phyloP scores from a whole-genome alignment of 83 land plant genomes.

The Diphasiastrum complanatum region DNA sequence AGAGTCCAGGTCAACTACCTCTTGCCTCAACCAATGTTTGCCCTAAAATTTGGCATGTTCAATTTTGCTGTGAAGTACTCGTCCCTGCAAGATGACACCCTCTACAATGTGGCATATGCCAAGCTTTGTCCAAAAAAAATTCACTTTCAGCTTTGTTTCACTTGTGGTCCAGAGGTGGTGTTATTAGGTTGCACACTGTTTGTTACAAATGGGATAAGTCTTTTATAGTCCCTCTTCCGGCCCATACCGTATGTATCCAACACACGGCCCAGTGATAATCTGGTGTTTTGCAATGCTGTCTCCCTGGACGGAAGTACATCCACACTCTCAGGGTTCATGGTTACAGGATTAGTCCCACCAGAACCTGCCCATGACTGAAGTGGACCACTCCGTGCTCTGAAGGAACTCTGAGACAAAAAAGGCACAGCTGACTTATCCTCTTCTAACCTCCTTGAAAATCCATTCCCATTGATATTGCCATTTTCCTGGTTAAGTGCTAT shows the following conservation, averaged over 20 bases:
- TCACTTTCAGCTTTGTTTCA: slow-evolving; percentile 2
- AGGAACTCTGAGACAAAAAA: slow-evolving; percentile 67
- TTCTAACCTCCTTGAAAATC: slow-evolving; percentile 24
- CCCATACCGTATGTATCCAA: slow-evolving; percentile 83
- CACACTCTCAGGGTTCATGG: slow-evolving; percentile 24
- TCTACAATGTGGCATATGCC: no score
- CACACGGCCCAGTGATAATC: slow-evolving; percentile 83
- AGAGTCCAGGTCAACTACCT: no score
- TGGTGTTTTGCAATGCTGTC: slow-evolving; percentile 79
- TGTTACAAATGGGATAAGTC: slow-evolving; percentile 87
- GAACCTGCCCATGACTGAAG: slow-evolving; percentile 58
- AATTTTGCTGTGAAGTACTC: no score
- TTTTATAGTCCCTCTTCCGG: slow-evolving; percentile 66
- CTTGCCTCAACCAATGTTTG: no score
- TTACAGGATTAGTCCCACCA: slow-evolving; percentile 17
- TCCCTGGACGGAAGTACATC: slow-evolving; percentile 56
- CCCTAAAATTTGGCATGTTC: no score
- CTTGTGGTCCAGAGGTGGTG: slow-evolving; percentile 5
- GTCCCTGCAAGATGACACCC: no score
- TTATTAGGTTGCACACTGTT: slow-evolving; percentile 40
- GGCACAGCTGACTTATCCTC: slow-evolving; percentile 30
- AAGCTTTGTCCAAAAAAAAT: no score
- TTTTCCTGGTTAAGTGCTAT: neutral
- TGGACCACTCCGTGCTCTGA: slow-evolving; percentile 81
- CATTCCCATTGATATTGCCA: slow-evolving; percentile 29